Percentiles rank a stretch among this genome's conserved stretches.
Conservation (phyloP, 495 filamentous ascomycete genomes). For the Platismatia glauca region DNA sequence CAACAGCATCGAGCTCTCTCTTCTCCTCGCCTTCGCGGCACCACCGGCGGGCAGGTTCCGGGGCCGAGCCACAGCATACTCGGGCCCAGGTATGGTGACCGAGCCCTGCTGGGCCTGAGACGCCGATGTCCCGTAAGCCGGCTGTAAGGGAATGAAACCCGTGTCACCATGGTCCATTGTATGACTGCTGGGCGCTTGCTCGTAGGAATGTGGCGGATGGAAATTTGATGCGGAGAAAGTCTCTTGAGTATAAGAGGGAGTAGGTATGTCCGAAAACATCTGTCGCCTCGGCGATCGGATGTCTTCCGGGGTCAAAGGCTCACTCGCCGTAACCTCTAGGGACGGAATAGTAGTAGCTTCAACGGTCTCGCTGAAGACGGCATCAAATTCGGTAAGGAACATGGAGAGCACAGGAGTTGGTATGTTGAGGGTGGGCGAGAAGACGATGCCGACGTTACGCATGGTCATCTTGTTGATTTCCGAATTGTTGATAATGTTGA, state of each 20-base stretch:
- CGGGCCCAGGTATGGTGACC: conserved; percentile 27
- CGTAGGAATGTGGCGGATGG: conserved; percentile 13
- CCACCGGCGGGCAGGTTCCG: conserved; percentile 36
- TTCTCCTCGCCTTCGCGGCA: conserved; percentile 42
- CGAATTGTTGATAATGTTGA: conserved; percentile 80
- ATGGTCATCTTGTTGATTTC: conserved; percentile 97
- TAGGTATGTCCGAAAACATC: conserved; percentile 62
- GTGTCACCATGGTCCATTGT: conserved; percentile 36
- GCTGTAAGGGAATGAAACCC: conserved; percentile 54
- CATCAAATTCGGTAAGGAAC: conserved; percentile 82
- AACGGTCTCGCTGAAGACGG: conserved; percentile 68
- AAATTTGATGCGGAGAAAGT: conserved; percentile 35
- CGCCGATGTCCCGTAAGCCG: conserved; percentile 42
- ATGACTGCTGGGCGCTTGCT: background rate
- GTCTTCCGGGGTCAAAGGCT: conserved; percentile 46
- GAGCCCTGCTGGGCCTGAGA: conserved; percentile 10
- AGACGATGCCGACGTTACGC: conserved; percentile 94
- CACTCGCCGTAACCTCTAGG: conserved; percentile 39
- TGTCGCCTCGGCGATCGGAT: conserved; percentile 58
- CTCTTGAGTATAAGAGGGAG: conserved; percentile 55
- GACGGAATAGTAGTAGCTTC: conserved; percentile 42
- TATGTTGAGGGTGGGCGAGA: conserved; percentile 96
- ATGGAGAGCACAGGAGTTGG: conserved; percentile 88
- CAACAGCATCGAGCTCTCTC: conserved; percentile 52
- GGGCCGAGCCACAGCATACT: conserved; percentile 33